A percentile compares a stretch with the other conserved stretches of the same genome.
Conservation (phyloP, 371 early-diverging fungal genomes). For the Mortierella sp. region DNA sequence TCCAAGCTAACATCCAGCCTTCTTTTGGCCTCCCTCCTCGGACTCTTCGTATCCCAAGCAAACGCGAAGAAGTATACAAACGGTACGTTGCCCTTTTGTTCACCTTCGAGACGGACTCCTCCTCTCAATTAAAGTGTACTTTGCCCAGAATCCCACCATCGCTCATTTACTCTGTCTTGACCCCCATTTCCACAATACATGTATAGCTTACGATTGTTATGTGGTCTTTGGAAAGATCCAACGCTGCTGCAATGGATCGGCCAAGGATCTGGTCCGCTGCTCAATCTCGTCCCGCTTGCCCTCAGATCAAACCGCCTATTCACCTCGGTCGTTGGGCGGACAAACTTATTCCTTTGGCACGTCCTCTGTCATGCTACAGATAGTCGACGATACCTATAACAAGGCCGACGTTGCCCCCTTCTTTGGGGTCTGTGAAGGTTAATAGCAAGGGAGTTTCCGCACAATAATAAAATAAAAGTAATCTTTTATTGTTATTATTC, state of each 20-base stretch:
- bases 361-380: slow-evolving; percentile 22
- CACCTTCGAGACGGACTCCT: not conserved
- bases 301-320: slow-evolving; percentile 28
- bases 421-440: slow-evolving; percentile 21
- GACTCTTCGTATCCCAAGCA: not conserved
- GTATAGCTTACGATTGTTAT: slow-evolving; percentile 28
- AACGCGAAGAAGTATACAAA: not conserved
- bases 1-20: not conserved
- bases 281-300: slow-evolving; percentile 20
- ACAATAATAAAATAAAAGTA: no score
- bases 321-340: slow-evolving; percentile 31
- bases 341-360: slow-evolving; percentile 36
- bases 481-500: no score
- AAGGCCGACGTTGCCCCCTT: slow-evolving; percentile 21
- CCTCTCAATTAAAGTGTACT: not conserved
- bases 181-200: not conserved
- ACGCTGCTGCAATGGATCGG: slow-evolving; percentile 28
- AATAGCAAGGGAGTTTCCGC: not conserved
- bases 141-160: not conserved
- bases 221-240: slow-evolving; percentile 37
- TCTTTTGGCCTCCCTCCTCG: not conserved
- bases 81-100: not conserved
- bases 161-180: not conserved
- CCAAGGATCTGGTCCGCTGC: slow-evolving; percentile 24
- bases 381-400: slow-evolving; percentile 10